A percentile compares a stretch with the other conserved stretches of the same genome.
phyloP scores from a whole-genome alignment of 139 green algal species.

The Haematococcus lacustris region DNA sequence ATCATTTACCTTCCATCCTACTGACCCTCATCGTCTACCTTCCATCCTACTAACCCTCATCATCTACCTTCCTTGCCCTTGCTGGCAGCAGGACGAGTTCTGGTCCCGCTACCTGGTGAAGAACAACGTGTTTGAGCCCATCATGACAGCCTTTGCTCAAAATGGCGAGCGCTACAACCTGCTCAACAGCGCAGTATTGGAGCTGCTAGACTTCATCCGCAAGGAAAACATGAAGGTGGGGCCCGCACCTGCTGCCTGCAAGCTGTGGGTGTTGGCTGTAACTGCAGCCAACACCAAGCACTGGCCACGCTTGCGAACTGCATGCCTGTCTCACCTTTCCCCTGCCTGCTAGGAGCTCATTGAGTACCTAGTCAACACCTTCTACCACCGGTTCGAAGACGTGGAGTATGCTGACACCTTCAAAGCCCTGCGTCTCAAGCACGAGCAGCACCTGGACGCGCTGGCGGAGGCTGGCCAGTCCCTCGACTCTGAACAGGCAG shows the following conservation, averaged over 20 bases:
- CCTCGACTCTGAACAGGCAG: too few relatives aligned
- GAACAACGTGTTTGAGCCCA: conserved; percentile 72
- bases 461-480: too few relatives aligned
- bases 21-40: neutral
- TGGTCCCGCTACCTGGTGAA: conserved; percentile 41
- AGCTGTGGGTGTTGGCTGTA: neutral
- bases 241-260: neutral
- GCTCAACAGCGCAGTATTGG: conserved; percentile 71
- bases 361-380: conserved; percentile 46
- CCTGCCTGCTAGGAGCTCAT: conserved; percentile 31
- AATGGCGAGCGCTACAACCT: conserved; percentile 87
- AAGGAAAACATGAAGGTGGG: conserved; percentile 69
- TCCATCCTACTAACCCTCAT: too few relatives aligned
- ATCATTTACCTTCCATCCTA: neutral
- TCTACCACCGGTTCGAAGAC: conserved; percentile 31
- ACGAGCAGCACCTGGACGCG: conserved; percentile 54
- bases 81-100: conserved; percentile 17
- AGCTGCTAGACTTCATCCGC: conserved; percentile 76
- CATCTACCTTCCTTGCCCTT: neutral
- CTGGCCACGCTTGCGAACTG: neutral
- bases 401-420: conserved; percentile 85
- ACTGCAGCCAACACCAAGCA: neutral
- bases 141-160: conserved; percentile 74
- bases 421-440: conserved; percentile 57
- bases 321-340: neutral